Evolutionary conservation across 2,329 filamentous ascomycete species (phyloP), one percentile per base, ranked within the genome.

Genomic region (Trichoderma breve): DNA sequence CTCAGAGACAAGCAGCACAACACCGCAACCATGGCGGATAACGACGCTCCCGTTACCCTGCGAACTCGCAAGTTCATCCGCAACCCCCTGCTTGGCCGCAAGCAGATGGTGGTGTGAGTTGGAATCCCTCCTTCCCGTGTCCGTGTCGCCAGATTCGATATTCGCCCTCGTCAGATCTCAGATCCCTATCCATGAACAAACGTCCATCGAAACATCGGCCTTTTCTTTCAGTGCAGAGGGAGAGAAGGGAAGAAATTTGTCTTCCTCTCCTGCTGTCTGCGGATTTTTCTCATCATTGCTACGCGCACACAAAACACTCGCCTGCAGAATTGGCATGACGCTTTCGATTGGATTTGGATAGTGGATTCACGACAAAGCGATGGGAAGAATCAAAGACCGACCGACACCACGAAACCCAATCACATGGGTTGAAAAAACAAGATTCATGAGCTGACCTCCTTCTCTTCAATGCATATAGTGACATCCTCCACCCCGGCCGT

Each of bases 51-150:
- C 83, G 91, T 94, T 84, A 94, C 92, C 82, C 87, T 95, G 88
- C 91, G 96, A 89, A 99, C 96, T 87, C 95, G 96, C 93, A 98
- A 98, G 90, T 99, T 99, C 93, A 97, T 98, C 88, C 94, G 95
- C 89, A 99, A 99, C 92, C 93, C 96, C 86, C 94, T 99, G 83
- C 92, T 99, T 84, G 94, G 92, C 85, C 93, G 95, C 86, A 97
- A 97, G 91, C 95, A 98, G 92, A 97, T 98, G 94, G 95, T 98
- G 87, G 93, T 98, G 95, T 98, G 94, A 91, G 93, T 92, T 79
- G 47, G 61, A 55, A 58, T n/a, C 65, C 62, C 15, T 58, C 39
- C 67, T 36, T 6, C 5, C 34, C 34, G 14, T 36, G 34, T 36
- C 34, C 34, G 39, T 63, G 36, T n/a, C 63, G 63, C 66, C 66